Conservation (phyloP, 345 rosid species). For the Geranium rotundifolium region DNA sequence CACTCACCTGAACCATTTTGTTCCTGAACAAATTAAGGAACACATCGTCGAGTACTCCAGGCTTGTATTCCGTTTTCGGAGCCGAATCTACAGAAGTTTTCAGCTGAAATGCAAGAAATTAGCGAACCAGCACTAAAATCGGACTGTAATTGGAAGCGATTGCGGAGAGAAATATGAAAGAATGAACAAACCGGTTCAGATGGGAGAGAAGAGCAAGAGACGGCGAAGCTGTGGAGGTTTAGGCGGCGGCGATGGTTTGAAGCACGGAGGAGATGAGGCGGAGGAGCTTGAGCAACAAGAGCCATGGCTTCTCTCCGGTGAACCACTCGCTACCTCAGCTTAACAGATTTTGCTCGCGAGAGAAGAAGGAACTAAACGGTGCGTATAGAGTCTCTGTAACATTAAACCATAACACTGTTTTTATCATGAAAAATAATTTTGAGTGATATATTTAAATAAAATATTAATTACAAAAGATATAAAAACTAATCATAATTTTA, state of each 20-base stretch:
- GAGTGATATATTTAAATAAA: too few relatives aligned
- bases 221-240: slow-evolving; percentile 8
- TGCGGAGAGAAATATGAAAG: not conserved
- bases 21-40: slow-evolving; percentile 54
- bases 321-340: not conserved
- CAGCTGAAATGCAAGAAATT: not conserved
- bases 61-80: slow-evolving; percentile 31
- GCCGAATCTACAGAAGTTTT: not conserved
- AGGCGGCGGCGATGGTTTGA: slow-evolving; percentile 3
- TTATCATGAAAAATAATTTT: too few relatives aligned
- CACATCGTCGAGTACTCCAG: slow-evolving; percentile 40
- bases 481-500: too few relatives aligned
- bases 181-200: slow-evolving; percentile 18
- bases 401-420: too few relatives aligned
- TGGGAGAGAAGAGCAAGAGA: slow-evolving; percentile 21
- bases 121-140: not conserved
- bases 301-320: slow-evolving; percentile 23
- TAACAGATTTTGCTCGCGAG: too few relatives aligned
- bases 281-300: slow-evolving; percentile 14
- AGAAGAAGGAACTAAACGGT: too few relatives aligned
- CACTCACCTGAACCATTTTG: slow-evolving; percentile 58
- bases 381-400: too few relatives aligned
- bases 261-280: slow-evolving; percentile 9
- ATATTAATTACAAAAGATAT: too few relatives aligned
- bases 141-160: not conserved